These are phyloP conservation scores for Tremella mesenterica DNA, from an alignment of 768 basidiomycete genomes.

Conservation along the genomic window DNA sequence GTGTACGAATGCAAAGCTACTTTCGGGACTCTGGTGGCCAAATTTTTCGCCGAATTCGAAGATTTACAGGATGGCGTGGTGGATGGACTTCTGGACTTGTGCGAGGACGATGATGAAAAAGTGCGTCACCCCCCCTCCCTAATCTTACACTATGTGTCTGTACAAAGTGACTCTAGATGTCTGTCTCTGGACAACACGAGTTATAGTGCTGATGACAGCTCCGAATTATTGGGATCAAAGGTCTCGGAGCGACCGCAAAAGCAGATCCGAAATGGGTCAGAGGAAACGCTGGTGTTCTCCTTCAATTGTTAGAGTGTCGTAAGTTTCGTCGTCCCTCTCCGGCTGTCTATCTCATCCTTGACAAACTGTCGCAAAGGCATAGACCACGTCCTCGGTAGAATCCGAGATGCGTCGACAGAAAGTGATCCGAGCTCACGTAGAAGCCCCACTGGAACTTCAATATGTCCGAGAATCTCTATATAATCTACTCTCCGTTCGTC, in stretches of 20 bases:
- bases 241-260: slow-evolving; percentile 28
- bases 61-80: slow-evolving; percentile 34
- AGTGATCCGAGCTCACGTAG: background rate
- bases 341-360: background rate
- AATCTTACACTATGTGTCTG: background rate
- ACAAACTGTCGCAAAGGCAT: background rate
- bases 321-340: slow-evolving; percentile 15
- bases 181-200: background rate
- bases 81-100: slow-evolving; percentile 35
- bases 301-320: slow-evolving; percentile 36
- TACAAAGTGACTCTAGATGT: background rate
- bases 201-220: slow-evolving; percentile 7
- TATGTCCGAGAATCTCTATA: slow-evolving; percentile 22
- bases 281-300: slow-evolving; percentile 35
- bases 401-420: background rate
- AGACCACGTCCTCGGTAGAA: too few relatives aligned
- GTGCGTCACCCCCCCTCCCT: slow-evolving; percentile 5
- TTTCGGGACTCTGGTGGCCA: slow-evolving; percentile 26
- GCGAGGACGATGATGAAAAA: slow-evolving; percentile 39
- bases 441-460: slow-evolving; percentile 29
- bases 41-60: slow-evolving; percentile 32
- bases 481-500: slow-evolving; percentile 18
- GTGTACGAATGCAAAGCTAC: slow-evolving; percentile 18
- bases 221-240: slow-evolving; percentile 31
- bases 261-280: slow-evolving; percentile 36